A percentile compares a stretch with the other conserved stretches of the same genome.
Conservation (phyloP, 208 protist genomes). For the Trichomonas tenax region DNA sequence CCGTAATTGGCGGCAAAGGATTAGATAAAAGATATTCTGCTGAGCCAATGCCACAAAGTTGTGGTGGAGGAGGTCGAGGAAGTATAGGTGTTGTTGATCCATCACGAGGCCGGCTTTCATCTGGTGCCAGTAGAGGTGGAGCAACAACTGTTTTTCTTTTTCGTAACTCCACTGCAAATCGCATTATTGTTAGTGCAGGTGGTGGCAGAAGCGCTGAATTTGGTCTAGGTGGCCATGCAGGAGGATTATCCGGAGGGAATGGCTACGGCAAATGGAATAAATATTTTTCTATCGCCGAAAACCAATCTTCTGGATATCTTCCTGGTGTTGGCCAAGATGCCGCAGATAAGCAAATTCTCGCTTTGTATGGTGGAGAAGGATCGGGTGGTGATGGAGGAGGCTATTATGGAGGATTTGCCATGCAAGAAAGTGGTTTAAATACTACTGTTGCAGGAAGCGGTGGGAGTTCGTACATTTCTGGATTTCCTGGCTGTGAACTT, state of each 20-base stretch:
- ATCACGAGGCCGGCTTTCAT: neutral
- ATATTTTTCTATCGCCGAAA: neutral
- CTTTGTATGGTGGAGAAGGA: neutral
- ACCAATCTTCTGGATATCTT: neutral
- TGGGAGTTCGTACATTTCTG: too few relatives aligned
- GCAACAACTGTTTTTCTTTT: neutral
- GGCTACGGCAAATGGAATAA: neutral
- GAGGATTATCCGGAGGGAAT: neutral
- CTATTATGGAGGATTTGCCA: neutral
- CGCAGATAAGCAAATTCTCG: neutral
- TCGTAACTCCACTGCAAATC: neutral
- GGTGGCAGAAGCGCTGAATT: neutral
- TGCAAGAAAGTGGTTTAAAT: neutral
- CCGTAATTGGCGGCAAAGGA: neutral
- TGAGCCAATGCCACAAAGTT: neutral
- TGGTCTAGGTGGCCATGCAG: neutral
- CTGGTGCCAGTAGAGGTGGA: neutral
- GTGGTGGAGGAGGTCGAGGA: too few relatives aligned
- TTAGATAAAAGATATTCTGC: neutral
- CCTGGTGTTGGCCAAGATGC: neutral
- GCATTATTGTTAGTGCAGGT: neutral
- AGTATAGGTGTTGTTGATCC: too few relatives aligned
- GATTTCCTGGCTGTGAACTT: too few relatives aligned
- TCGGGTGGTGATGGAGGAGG: neutral
- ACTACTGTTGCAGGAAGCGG: neutral